These are phyloP conservation scores for Annulohypoxylon nitens DNA, from an alignment of 495 filamentous ascomycete species.

Conservation along the genomic window DNA sequence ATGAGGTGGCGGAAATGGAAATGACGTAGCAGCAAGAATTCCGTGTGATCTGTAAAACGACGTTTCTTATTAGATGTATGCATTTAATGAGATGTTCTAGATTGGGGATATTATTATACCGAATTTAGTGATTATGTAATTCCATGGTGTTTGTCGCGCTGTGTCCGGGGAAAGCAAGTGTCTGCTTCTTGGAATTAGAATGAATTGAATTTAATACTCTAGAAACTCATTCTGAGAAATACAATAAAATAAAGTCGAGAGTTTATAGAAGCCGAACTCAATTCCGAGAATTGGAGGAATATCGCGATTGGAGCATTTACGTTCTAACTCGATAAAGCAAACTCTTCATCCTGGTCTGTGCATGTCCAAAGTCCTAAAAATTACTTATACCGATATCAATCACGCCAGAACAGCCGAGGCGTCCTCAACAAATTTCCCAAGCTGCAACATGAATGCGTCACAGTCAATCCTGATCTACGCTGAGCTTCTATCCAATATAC, in stretches of 20 bases:
- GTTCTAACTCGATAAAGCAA: neutral
- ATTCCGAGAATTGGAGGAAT: slow-evolving; percentile 1
- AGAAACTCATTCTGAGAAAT: too few species aligned
- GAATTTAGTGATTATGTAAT: neutral
- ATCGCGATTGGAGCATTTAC: neutral
- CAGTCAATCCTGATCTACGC: slow-evolving; percentile 74
- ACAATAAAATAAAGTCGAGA: too few species aligned
- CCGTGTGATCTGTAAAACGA: slow-evolving; percentile 12
- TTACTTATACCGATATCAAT: neutral
- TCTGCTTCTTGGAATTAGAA: neutral
- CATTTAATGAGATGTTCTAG: slow-evolving; percentile 3
- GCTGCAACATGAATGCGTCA: slow-evolving; percentile 47
- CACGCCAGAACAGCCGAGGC: slow-evolving; percentile 15
- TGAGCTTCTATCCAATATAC: slow-evolving; percentile 89
- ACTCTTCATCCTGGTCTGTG: slow-evolving; percentile 21
- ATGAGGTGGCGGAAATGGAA: slow-evolving; percentile 25
- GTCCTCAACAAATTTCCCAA: slow-evolving; percentile 28
- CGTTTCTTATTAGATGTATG: slow-evolving; percentile 21
- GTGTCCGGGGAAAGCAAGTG: neutral
- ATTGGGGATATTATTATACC: neutral
- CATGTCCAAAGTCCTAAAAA: slow-evolving; percentile 13
- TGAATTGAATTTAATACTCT: neutral
- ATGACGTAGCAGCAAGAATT: slow-evolving; percentile 28
- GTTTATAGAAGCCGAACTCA: neutral
- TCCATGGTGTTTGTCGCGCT: neutral